Percentiles rank a stretch among this genome's conserved stretches.
Conservation (phyloP, 768 basidiomycete genomes). For the Pisolithus albus region DNA sequence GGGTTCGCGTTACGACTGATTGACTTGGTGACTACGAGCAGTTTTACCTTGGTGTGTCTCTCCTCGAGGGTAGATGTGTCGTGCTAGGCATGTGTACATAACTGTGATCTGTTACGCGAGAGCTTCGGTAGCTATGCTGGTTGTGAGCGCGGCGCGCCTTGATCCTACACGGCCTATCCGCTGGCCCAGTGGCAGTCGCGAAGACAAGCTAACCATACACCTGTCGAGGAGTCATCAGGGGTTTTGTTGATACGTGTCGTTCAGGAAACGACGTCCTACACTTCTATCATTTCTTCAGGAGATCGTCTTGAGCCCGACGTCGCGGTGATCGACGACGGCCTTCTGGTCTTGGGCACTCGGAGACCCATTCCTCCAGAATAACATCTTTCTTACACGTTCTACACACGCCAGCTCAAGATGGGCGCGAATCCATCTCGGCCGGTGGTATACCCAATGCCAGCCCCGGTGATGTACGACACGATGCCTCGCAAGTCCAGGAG, state of each 20-base stretch:
- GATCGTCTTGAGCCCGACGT: too few relatives aligned
- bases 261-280: too few relatives aligned
- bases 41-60: not conserved
- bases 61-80: not conserved
- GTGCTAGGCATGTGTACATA: too few relatives aligned
- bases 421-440: slow-evolving; percentile 19
- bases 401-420: slow-evolving; percentile 12
- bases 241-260: not conserved
- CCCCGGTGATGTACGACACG: not conserved
- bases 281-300: too few relatives aligned
- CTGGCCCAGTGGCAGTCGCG: not conserved
- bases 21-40: not conserved
- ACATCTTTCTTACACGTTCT: not conserved
- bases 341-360: not conserved
- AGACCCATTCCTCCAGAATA: not conserved
- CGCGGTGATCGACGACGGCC: not conserved
- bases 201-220: not conserved
- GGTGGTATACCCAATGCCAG: slow-evolving; percentile 14
- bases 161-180: not conserved
- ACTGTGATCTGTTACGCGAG: too few relatives aligned
- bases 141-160: not conserved
- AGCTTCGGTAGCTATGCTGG: not conserved
- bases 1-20: slow-evolving; percentile 28
- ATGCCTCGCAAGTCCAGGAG: slow-evolving; percentile 6
- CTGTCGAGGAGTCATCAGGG: too few relatives aligned